Evolutionary conservation across 768 basidiomycete genomes (phyloP), one percentile per base, ranked within the genome.

Genomic region (Mycena rosella): DNA sequence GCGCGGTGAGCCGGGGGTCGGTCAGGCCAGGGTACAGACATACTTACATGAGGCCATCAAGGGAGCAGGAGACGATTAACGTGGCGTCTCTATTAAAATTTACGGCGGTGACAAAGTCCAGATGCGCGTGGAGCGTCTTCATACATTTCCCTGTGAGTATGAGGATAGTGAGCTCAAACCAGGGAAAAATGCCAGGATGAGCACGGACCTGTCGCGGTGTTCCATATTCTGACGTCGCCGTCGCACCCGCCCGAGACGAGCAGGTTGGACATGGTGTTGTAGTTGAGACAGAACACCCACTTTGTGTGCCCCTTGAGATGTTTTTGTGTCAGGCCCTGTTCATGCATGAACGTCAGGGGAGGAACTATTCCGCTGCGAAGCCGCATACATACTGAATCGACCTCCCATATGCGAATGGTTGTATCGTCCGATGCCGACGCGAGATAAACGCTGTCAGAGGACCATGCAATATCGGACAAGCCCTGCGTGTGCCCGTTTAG

Each of bases 401-500:
- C 90, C 72, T 92, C 88, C 96, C 96, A 96, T 81, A 96, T 91
- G 34, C 93, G 87, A 71, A 96, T 88, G 2, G 92, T 95, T 3
- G 89, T 89, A 76, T 98, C 97, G 77, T 99, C 97, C 3, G 95
- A 96, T 0, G 94, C 96, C 30, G 95, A 96, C 0, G 96, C 96
- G 29, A 98, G 84, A 78, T 90, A 89, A 24, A 85, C 80, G 71
- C 92, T 92, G 76, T 98, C 93, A 13, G 90, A 84, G 9, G 96
- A 94, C 92, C 96, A 96, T 1, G 95, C 85, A 57, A 98, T 85
- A 76, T 97, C 95, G 30, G 95, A 96, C 40, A 98, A 84, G 1
- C 97, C 97, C 77, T 89, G 85, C 4, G 90, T 87, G 74, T 95
- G 93, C 2, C 93, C 92, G 52, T 80, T 86, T 29, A 95, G 81